Percentiles rank a stretch among this genome's conserved stretches.
phyloP scores from a whole-genome alignment of 257 asterid species.

The Gentiana straminea region DNA sequence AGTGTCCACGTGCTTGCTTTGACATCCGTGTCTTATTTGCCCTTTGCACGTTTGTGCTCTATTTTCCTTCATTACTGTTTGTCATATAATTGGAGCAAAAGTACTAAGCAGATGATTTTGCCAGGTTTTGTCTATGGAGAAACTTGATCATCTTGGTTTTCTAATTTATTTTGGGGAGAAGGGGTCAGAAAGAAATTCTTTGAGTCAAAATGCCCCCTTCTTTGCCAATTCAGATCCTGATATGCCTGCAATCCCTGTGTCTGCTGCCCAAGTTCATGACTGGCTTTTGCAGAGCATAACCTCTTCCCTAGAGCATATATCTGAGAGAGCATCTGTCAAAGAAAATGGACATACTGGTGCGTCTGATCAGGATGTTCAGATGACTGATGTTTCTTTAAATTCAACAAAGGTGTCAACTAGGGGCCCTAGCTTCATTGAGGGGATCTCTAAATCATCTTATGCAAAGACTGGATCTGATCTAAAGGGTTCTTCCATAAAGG shows the following conservation, averaged over 20 bases:
- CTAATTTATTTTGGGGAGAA: constrained; percentile 72
- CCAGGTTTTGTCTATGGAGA: constrained; percentile 79
- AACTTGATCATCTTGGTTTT: constrained; percentile 74
- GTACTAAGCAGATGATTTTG: constrained; percentile 13
- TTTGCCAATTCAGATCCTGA: constrained; percentile 93
- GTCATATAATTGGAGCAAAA: not conserved
- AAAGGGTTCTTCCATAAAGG: constrained; percentile 83
- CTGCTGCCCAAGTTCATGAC: constrained; percentile 77
- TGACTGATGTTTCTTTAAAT: constrained; percentile 59
- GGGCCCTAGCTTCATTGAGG: constrained; percentile 87
- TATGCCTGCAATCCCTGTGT: constrained; percentile 95
- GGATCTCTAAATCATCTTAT: constrained; percentile 85
- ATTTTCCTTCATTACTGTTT: not conserved
- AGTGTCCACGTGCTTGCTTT: not conserved
- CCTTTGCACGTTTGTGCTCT: not conserved
- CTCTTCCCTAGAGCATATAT: constrained; percentile 58
- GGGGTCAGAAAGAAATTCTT: constrained; percentile 51
- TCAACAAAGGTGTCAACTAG: constrained; percentile 42
- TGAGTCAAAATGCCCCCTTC: constrained; percentile 82
- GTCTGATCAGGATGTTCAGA: constrained; percentile 72
- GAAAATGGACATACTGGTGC: constrained; percentile 64
- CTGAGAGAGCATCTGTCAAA: constrained; percentile 71
- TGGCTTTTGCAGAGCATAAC: constrained; percentile 81
- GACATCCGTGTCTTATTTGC: not conserved
- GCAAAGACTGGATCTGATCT: constrained; percentile 83